Percentiles rank a stretch among this genome's conserved stretches.
Conservation (phyloP, 768 basidiomycete species). For the Nevesoporus exiguus region DNA sequence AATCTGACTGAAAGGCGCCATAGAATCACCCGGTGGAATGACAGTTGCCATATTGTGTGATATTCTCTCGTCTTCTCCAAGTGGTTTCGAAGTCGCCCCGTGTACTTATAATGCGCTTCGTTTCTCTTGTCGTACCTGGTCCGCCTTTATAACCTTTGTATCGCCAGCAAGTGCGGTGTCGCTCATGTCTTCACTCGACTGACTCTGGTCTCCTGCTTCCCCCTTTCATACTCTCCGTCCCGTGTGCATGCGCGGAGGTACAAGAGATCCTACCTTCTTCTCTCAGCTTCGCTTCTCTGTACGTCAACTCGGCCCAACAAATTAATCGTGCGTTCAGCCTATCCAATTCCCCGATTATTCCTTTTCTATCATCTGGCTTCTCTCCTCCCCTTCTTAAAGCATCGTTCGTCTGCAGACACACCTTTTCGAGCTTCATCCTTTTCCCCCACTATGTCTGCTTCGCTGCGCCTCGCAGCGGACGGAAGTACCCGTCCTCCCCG, state of each 20-base stretch:
- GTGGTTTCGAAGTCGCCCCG: neutral
- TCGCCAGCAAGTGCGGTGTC: constrained; percentile 9
- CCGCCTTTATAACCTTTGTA: constrained; percentile 10
- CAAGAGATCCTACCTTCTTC: constrained; percentile 23
- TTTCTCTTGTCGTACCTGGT: constrained; percentile 6
- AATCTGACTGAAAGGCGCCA: constrained; percentile 6
- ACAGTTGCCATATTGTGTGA: constrained; percentile 13
- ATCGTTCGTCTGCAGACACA: constrained; percentile 23
- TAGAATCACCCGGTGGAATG: constrained; percentile 5
- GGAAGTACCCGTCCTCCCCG: constrained; percentile 40
- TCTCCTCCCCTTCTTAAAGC: constrained; percentile 33
- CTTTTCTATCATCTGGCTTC: constrained; percentile 34
- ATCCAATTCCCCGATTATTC: constrained; percentile 30
- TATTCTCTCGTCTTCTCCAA: constrained; percentile 5
- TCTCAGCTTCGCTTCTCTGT: constrained; percentile 32
- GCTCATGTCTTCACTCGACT: constrained; percentile 5
- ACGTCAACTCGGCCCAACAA: constrained; percentile 32
- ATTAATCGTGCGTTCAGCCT: constrained; percentile 32
- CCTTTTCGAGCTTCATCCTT: constrained; percentile 31
- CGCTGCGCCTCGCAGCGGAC: constrained; percentile 23
- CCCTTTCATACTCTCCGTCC: constrained; percentile 18
- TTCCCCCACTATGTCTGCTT: constrained; percentile 28
- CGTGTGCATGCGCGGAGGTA: constrained; percentile 23
- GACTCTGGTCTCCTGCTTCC: constrained; percentile 16
- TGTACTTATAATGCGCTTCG: constrained; percentile 5